These are phyloP conservation scores for Papiliotrema laurentii DNA, from an alignment of 1,284 basidiomycete species.

Conservation along the genomic window DNA sequence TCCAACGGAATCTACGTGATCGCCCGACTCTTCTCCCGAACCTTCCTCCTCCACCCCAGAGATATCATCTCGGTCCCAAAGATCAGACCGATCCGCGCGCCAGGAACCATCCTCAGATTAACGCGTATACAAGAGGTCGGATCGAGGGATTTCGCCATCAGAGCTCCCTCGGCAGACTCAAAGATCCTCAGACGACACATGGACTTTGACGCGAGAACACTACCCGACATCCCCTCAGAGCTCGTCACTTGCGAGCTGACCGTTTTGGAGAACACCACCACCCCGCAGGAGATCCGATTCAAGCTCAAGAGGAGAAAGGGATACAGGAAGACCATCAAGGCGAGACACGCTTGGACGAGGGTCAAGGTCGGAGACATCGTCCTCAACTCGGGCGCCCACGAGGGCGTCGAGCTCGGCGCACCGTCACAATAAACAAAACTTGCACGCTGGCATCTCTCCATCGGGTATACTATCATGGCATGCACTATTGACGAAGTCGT, in stretches of 20 bases:
- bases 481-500: no score
- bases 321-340: slow-evolving; percentile 74
- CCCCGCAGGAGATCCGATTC: slow-evolving; percentile 79
- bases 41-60: slow-evolving; percentile 80
- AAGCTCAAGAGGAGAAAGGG: slow-evolving; percentile 99
- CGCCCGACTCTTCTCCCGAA: slow-evolving; percentile 79
- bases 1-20: slow-evolving; percentile 81
- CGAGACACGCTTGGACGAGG: slow-evolving; percentile 91
- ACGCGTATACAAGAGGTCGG: slow-evolving; percentile 91
- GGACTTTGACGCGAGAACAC: slow-evolving; percentile 13
- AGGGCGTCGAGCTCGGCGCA: not conserved
- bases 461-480: not conserved
- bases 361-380: slow-evolving; percentile 70
- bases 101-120: slow-evolving; percentile 79
- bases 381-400: slow-evolving; percentile 12
- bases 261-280: slow-evolving; percentile 94
- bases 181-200: slow-evolving; percentile 53
- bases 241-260: slow-evolving; percentile 74
- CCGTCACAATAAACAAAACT: no score
- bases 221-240: slow-evolving; percentile 26
- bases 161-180: slow-evolving; percentile 51
- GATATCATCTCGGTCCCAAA: slow-evolving; percentile 90
- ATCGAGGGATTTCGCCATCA: slow-evolving; percentile 81
- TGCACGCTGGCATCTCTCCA: no score
- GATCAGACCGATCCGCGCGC: slow-evolving; percentile 55